Evolutionary conservation across 2,329 filamentous ascomycete species (phyloP), one percentile per base, ranked within the genome.

Genomic region (Rasamsonia emersonii): DNA sequence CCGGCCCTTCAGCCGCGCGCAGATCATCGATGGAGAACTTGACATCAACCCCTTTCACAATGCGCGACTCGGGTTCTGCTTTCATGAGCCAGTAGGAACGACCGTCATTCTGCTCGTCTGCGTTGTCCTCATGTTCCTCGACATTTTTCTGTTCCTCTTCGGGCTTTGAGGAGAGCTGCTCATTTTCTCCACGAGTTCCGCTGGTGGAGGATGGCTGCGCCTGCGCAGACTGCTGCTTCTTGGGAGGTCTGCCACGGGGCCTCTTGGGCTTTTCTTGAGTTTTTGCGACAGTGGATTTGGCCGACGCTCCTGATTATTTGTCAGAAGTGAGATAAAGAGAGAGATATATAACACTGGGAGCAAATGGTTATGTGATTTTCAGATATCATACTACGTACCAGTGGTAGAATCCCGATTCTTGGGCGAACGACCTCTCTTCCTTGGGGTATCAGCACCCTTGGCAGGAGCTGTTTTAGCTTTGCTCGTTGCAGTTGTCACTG

Each of bases 1-100:
- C 89, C 2, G 89, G 86, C 47, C 75, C 71, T 1, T 67, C 77
- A 49, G 76, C 81, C 1, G 75, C 72, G 9, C 73, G 71, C 20
- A 98, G 63, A 54, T 96, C 88, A 49, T 96, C 86, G 49, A 98
- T 95, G 1, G 86, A 93, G 61, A 96, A 98, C 44, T 77, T 82
- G 27, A 95, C 85, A 53, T 96, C 88, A 30, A 83, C 67, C 1
- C 86, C 89, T 33, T 86, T 89, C 54, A 93, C 86, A 10, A 86
- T 64, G 4, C 91, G 80, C 3, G 86, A 77, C 47, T 93, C 83
- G 0, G 91, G 89, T 61, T 98, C 83, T 0, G 84, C 83, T 62
- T 89, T 91, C 71, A 91, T 73, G 18, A 91, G 70, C 82, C 83
- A 88, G 58, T 82, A 86, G 58, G 68, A 67, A 27, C 53, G 56